These are phyloP conservation scores for Jamesozyma hellenica DNA, from an alignment of 805 yeast species.

Conservation along the genomic window DNA sequence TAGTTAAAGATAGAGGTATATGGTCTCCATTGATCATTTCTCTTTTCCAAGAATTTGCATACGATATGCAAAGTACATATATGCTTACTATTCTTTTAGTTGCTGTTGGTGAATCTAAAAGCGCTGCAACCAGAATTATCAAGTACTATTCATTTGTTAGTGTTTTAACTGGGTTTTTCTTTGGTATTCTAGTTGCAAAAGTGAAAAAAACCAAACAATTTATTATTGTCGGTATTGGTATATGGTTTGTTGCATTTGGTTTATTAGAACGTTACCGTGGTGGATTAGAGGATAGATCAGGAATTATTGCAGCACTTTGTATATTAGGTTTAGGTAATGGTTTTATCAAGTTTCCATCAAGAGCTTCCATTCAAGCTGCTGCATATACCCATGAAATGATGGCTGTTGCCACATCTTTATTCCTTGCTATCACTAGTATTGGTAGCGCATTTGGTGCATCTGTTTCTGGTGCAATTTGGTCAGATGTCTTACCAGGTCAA, in stretches of 20 bases:
- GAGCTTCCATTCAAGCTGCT: slow-evolving; percentile 49
- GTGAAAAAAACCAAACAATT: slow-evolving; percentile 48
- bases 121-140: slow-evolving; percentile 56
- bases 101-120: slow-evolving; percentile 41
- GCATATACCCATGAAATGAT: slow-evolving; percentile 49
- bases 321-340: slow-evolving; percentile 66
- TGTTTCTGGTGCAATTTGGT: slow-evolving; percentile 62
- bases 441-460: slow-evolving; percentile 56
- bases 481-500: slow-evolving; percentile 32
- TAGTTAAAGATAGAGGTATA: slow-evolving; percentile 52
- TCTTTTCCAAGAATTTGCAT: slow-evolving; percentile 43
- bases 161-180: slow-evolving; percentile 46
- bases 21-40: slow-evolving; percentile 52
- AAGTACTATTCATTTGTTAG: slow-evolving; percentile 56
- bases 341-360: slow-evolving; percentile 57
- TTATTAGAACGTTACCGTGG: slow-evolving; percentile 48
- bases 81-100: slow-evolving; percentile 53
- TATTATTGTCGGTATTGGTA: slow-evolving; percentile 44
- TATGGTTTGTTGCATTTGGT: slow-evolving; percentile 56
- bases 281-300: slow-evolving; percentile 35
- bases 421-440: slow-evolving; percentile 44
- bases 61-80: slow-evolving; percentile 58
- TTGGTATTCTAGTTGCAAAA: slow-evolving; percentile 43
- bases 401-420: slow-evolving; percentile 51
- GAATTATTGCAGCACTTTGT: slow-evolving; percentile 55